Evolutionary conservation across 441 rosid genomes (phyloP).

Genomic region (Erysimum cheiri): DNA sequence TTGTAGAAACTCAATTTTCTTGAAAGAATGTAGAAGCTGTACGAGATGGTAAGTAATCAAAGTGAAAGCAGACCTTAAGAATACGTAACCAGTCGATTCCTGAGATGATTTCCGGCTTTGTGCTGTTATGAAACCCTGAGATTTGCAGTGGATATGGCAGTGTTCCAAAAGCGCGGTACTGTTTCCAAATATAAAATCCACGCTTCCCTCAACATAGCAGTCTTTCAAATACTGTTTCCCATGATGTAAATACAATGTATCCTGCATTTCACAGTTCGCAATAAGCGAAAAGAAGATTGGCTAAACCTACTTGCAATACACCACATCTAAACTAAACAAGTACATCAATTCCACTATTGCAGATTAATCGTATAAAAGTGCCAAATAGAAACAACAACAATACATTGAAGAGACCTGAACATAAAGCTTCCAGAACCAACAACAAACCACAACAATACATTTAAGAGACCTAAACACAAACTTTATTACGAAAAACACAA

Average conservation of each 20-base stretch:
- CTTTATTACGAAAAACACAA: background rate
- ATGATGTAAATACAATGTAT: constrained; percentile 87
- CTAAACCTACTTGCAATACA: background rate
- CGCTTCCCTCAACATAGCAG: constrained; percentile 93
- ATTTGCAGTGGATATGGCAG: constrained; percentile 95
- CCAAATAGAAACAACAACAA: background rate
- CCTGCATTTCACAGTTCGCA: constrained; percentile 52
- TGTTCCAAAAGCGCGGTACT: constrained; percentile 94
- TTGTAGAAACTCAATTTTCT: constrained; percentile 3
- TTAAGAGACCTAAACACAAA: background rate
- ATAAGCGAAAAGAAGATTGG: background rate
- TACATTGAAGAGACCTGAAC: background rate
- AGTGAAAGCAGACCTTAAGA: constrained; percentile 62
- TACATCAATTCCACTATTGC: background rate
- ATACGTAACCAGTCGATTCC: constrained; percentile 90
- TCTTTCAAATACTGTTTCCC: constrained; percentile 92
- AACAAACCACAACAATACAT: constrained; percentile 7
- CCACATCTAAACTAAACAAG: background rate
- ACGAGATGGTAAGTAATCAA: background rate
- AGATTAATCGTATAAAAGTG: background rate
- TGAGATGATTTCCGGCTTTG: constrained; percentile 96
- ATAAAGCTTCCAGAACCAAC: background rate
- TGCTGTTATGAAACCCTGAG: constrained; percentile 85
- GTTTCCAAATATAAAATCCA: constrained; percentile 95
- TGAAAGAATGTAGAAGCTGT: background rate